Base-by-base conservation (phyloP, 306 rosid genomes). In the Alnus rubra region DNA sequence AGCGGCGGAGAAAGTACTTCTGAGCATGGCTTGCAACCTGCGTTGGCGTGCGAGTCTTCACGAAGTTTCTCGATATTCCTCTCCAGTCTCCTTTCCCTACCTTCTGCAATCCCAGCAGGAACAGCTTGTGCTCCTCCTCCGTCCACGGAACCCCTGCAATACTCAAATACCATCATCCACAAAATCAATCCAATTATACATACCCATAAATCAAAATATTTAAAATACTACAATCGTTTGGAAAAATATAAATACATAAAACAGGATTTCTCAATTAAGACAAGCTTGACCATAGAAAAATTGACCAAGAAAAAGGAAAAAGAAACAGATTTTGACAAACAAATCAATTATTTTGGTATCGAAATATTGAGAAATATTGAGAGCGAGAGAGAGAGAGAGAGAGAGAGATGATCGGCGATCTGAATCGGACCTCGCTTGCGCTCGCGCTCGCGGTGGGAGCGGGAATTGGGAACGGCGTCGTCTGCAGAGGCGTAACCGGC, bases 1-100 rank as follows among this genome's bases (percentile, higher is more conserved):
- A 90, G 49, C 97, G 93, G 53, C 99, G 94, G 78, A 96, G 98
- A 82, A 88, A 96, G 89, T 96, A 96, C 31, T 96, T 96, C 81
- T 96, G 99, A 79, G 99, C 99, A 78, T 96, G 99, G 55, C 99
- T 96, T 0, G 99, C 99, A 4, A 96, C 99, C 90, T 96, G 99
- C 8, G 99, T 96, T 1, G 99, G 99, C 0, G 99, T 96, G 75
- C 99, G 87, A 39, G 98, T 96, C 86, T 93, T 96, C n/a, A 96
- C 99, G 44, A 91, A 96, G 88, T 91, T 93, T 80, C 92, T 89
- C 0, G 99, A 93, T 83, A 96, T 96, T 83, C 99, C 98, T 76
- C 99, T 90, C 99, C 99, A 96, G 81, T 96, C 99, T 62, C 99
- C 99, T 77, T 96, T 96, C 50, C 99, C 99, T 18, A 93, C 99